phyloP scores from a whole-genome alignment of 2,329 filamentous ascomycete genomes.

The Coniochaeta pulveracea region DNA sequence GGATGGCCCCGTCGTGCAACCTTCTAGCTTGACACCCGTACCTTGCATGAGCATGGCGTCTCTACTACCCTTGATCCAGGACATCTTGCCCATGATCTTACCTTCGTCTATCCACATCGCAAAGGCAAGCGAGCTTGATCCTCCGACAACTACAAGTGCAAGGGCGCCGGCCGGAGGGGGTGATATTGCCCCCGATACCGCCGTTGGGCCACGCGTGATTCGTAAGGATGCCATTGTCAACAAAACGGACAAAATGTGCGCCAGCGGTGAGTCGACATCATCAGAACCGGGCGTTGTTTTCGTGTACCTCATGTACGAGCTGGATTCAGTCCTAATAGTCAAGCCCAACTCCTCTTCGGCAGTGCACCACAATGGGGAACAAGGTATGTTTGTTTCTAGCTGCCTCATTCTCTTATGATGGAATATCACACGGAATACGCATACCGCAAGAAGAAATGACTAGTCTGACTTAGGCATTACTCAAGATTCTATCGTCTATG shows the following conservation, averaged over 20 bases:
- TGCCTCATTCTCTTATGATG: background rate
- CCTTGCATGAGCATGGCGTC: slow-evolving; percentile 34
- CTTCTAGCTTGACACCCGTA: too few species aligned
- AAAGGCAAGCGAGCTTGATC: slow-evolving; percentile 30
- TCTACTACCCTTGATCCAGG: slow-evolving; percentile 42
- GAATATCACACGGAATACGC: background rate
- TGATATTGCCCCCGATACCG: slow-evolving; percentile 16
- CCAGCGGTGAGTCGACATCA: slow-evolving; percentile 38
- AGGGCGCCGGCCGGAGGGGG: slow-evolving; percentile 23
- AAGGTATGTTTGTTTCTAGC: slow-evolving; percentile 32
- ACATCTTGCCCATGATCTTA: slow-evolving; percentile 48
- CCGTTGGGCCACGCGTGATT: slow-evolving; percentile 19
- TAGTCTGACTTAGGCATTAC: too few species aligned
- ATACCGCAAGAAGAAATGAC: background rate
- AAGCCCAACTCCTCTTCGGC: slow-evolving; percentile 49
- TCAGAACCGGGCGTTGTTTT: slow-evolving; percentile 2
- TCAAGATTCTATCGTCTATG: slow-evolving; percentile 59
- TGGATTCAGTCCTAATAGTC: slow-evolving; percentile 45
- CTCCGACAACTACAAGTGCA: slow-evolving; percentile 23
- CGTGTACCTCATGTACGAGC: slow-evolving; percentile 6
- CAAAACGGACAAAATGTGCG: slow-evolving; percentile 55
- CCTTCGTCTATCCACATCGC: slow-evolving; percentile 46
- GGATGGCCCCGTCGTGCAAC: too few species aligned
- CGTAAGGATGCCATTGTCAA: slow-evolving; percentile 47
- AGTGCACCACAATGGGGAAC: slow-evolving; percentile 59